Evolutionary conservation across 176 grass and related monocot species (phyloP).

Genomic region (Oryza glaberrima): DNA sequence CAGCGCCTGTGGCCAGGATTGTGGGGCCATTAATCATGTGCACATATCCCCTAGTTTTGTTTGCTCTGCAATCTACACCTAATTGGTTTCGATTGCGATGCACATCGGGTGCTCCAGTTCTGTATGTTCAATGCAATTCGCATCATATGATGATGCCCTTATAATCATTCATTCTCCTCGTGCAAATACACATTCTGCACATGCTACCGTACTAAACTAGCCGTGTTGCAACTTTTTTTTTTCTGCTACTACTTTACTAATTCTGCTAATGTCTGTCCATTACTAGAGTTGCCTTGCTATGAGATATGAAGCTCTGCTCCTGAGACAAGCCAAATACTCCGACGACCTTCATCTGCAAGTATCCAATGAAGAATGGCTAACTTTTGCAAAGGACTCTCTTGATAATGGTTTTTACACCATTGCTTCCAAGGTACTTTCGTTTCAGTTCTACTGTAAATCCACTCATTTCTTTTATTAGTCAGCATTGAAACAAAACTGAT

Average conservation of each 20-base stretch:
- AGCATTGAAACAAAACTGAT: not conserved
- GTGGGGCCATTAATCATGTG: not conserved
- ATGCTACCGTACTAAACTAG: not conserved
- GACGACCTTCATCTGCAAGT: constrained; percentile 46
- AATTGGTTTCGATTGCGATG: not conserved
- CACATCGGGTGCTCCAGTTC: too few species aligned
- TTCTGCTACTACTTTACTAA: constrained; percentile 3
- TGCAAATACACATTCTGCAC: not conserved
- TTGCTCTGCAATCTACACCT: not conserved
- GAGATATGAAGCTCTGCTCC: constrained; percentile 73
- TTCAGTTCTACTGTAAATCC: not conserved
- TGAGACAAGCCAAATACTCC: constrained; percentile 52
- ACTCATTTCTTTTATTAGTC: not conserved
- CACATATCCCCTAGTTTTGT: not conserved
- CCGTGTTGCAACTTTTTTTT: not conserved
- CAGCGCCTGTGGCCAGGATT: not conserved
- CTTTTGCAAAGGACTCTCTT: constrained; percentile 81
- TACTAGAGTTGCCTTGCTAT: constrained; percentile 75
- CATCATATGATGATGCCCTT: not conserved
- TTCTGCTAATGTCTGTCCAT: not conserved
- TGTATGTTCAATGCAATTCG: not conserved
- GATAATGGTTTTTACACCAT: constrained; percentile 82
- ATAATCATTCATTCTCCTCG: not conserved
- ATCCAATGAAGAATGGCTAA: constrained; percentile 67
- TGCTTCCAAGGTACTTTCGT: constrained; percentile 58